phyloP scores from a whole-genome alignment of 805 yeast genomes.

The Ogataea minuta region DNA sequence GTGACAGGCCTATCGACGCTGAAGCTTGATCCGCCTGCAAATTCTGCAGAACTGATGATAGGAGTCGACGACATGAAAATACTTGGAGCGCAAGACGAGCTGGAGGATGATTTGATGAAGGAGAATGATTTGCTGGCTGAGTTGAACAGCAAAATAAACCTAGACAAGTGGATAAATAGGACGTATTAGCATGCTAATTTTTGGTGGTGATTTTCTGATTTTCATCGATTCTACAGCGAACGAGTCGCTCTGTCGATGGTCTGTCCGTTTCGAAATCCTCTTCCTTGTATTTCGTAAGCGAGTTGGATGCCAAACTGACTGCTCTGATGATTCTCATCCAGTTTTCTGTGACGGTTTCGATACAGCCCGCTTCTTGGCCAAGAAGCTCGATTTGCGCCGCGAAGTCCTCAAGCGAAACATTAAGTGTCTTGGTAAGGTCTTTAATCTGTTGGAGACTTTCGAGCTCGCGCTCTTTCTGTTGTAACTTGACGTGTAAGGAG shows the following conservation, averaged over 20 bases:
- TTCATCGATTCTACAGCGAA: conserved; percentile 53
- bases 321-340: conserved; percentile 65
- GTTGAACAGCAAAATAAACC: conserved; percentile 20
- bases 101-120: conserved; percentile 10
- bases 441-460: conserved; percentile 47
- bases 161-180: conserved; percentile 30
- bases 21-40: conserved; percentile 11
- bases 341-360: conserved; percentile 55
- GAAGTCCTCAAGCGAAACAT: conserved; percentile 46
- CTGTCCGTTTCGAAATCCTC: conserved; percentile 42
- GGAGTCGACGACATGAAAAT: conserved; percentile 15
- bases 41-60: conserved; percentile 13
- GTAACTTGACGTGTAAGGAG: conserved; percentile 25
- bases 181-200: conserved; percentile 11
- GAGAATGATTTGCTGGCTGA: conserved; percentile 18
- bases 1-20: conserved; percentile 14
- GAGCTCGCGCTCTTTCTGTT: conserved; percentile 52
- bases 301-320: conserved; percentile 56
- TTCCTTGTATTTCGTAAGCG: conserved; percentile 44
- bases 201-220: conserved; percentile 29
- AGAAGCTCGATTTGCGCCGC: conserved; percentile 48
- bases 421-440: conserved; percentile 43
- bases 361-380: conserved; percentile 58
- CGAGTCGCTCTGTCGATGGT: conserved; percentile 66
- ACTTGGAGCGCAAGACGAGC: conserved; percentile 6